Evolutionary conservation across 169 alveolate species (phyloP).

Genomic region (Cryptosporidium baileyi): DNA sequence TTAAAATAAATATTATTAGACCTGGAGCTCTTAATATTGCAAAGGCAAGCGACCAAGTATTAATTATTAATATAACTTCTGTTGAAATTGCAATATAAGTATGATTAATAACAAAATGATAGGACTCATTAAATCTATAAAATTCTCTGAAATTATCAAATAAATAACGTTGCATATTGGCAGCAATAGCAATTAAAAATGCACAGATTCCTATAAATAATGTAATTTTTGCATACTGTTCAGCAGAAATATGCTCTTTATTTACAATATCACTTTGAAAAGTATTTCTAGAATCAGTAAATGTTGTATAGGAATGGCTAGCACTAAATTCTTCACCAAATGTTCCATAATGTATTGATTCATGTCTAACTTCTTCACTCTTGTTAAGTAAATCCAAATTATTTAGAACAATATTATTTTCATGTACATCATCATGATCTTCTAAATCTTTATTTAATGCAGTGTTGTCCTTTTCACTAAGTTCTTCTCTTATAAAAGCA

Average conservation of each 20-base stretch:
- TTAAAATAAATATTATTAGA: constrained; percentile 27
- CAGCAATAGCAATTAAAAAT: constrained; percentile 14
- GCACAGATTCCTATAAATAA: constrained; percentile 61
- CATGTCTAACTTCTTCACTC: constrained; percentile 8
- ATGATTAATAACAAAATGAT: constrained; percentile 9
- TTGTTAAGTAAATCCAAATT: background rate
- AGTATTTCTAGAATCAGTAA: constrained; percentile 46
- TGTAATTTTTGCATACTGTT: constrained; percentile 34
- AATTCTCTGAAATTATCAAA: constrained; percentile 55
- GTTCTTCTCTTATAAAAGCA: constrained; percentile 58
- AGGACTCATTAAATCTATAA: constrained; percentile 55
- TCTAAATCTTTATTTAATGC: constrained; percentile 38
- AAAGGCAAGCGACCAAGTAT: constrained; percentile 46
- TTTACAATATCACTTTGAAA: constrained; percentile 52
- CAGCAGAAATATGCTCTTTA: constrained; percentile 60
- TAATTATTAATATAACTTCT: constrained; percentile 21
- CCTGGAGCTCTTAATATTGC: constrained; percentile 52
- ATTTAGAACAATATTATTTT: background rate
- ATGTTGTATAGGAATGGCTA: constrained; percentile 16
- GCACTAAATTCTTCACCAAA: constrained; percentile 54
- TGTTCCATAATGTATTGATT: constrained; percentile 25
- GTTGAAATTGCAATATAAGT: constrained; percentile 53
- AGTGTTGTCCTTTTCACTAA: constrained; percentile 45
- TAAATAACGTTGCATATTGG: constrained; percentile 44
- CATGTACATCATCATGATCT: constrained; percentile 47